A percentile compares a stretch with the other conserved stretches of the same genome.
Evolutionary conservation across 2,329 filamentous ascomycete species (phyloP).

Genomic region (Xylariaceae sp.): DNA sequence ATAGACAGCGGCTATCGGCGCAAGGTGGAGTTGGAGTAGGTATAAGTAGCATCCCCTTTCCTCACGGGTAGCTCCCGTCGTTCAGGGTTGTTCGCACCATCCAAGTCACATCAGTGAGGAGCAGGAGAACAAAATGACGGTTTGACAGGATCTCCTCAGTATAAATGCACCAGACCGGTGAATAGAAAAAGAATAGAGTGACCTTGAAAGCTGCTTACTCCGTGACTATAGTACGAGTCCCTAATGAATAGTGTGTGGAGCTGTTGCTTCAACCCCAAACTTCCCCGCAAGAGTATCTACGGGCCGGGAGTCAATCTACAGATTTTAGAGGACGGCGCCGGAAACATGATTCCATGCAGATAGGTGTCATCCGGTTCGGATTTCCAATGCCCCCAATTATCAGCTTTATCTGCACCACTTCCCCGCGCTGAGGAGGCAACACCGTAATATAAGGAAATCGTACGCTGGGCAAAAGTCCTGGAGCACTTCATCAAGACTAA

Average conservation of each 20-base stretch:
- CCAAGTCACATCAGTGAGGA: too few species aligned
- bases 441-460: neutral
- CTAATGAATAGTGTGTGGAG: neutral
- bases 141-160: neutral
- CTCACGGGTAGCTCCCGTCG: neutral
- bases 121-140: too few species aligned
- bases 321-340: constrained; percentile 3
- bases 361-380: neutral
- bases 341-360: constrained; percentile 13
- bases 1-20: neutral
- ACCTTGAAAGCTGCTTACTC: neutral
- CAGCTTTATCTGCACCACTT: neutral
- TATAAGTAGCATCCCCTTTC: neutral
- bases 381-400: neutral
- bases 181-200: neutral
- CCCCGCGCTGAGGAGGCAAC: constrained; percentile 7
- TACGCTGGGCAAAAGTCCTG: neutral
- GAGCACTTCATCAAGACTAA: neutral
- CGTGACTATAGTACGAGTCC: neutral
- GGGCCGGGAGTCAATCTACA: neutral
- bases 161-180: neutral
- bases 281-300: constrained; percentile 20
- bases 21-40: neutral
- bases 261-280: neutral
- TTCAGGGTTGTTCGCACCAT: neutral